Base-by-base conservation (phyloP, 495 filamentous ascomycete genomes). In the Podospora pseudoanserina region DNA sequence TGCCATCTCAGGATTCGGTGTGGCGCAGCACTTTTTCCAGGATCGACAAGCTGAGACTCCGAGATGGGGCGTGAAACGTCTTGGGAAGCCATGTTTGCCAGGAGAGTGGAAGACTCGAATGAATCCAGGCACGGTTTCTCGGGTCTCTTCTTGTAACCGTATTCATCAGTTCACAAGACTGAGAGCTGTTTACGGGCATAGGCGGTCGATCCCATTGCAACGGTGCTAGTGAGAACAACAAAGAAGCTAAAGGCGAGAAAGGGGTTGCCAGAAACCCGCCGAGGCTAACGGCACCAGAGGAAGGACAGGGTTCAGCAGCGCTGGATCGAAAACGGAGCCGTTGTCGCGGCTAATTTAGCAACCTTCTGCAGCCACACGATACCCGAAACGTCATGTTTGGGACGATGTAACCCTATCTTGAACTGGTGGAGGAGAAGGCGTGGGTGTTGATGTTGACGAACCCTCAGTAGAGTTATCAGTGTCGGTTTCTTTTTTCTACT, bases 1-100 rank as follows among this genome's bases (percentile, higher is more conserved):
- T 26, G 39, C 56, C 59, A 34, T 64, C 58, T 30, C 28, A 63
- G 61, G 57, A 65, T 61, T 55, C 30, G 61, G 61, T 63, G 74
- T 69, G 72, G 74, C 72, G 71, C 69, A 74, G 72, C 70, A 67
- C 39, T 68, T 60, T 13, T 49, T 64, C 59, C 60, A 71, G 71
- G 77, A 81, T 80, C 75, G 70, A 64, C 79, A 73, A 74, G 71
- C 74, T 80, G 76, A 80, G 76, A 79, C 77, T 72, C 68, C 63
- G 67, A 57, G 60, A 74, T 68, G 68, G 72, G 71, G 72, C 72
- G 70, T 75, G 77, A 78, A 78, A 79, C 75, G 70, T 60, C 61
- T 72, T 68, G 64, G 64, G 64, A 27, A 56, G 63, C 64, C 61
- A 63, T 63, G 61, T 63, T 63, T 63, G 65, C 18, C 28, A 16